Percentiles rank a stretch among this genome's conserved stretches.
Evolutionary conservation across 1,139 yeast species (phyloP).

Genomic region (Sugiyamaella xylanicola): DNA sequence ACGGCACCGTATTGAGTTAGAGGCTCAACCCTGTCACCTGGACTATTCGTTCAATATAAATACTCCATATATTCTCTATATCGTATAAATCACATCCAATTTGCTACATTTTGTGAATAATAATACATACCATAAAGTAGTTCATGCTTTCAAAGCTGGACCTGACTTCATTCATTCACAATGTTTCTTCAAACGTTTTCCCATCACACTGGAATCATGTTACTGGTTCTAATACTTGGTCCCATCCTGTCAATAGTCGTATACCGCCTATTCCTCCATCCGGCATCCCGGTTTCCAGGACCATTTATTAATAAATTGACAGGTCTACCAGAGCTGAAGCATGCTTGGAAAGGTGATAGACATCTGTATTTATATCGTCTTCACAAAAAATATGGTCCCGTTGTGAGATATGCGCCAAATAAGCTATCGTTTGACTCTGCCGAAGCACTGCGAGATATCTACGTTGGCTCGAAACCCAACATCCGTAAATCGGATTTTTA

Average conservation of each 20-base stretch:
- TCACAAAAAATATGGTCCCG: constrained; percentile 27
- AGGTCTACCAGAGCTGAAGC: constrained; percentile 25
- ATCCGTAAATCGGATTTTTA: constrained; percentile 28
- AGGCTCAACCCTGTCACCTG: constrained; percentile 5
- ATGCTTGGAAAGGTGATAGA: constrained; percentile 29
- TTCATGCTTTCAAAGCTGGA: neutral
- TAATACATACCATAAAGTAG: constrained; percentile 2
- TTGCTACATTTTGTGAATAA: no score
- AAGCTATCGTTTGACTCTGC: constrained; percentile 26
- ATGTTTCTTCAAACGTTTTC: constrained; percentile 10
- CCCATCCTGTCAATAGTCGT: constrained; percentile 2
- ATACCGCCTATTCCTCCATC: constrained; percentile 25
- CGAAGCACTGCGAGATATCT: constrained; percentile 27
- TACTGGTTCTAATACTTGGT: neutral
- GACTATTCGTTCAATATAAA: constrained; percentile 3
- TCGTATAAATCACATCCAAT: no score
- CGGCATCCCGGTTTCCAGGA: constrained; percentile 26
- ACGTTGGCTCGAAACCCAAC: constrained; percentile 27
- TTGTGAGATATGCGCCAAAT: constrained; percentile 26
- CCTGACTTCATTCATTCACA: neutral
- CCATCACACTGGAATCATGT: neutral
- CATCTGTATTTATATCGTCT: constrained; percentile 23
- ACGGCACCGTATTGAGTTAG: constrained; percentile 10
- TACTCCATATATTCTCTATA: neutral
- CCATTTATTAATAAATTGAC: constrained; percentile 26